Percentiles rank a stretch among this genome's conserved stretches.
Conservation (phyloP, 768 basidiomycete species). For the Mycena filopes region DNA sequence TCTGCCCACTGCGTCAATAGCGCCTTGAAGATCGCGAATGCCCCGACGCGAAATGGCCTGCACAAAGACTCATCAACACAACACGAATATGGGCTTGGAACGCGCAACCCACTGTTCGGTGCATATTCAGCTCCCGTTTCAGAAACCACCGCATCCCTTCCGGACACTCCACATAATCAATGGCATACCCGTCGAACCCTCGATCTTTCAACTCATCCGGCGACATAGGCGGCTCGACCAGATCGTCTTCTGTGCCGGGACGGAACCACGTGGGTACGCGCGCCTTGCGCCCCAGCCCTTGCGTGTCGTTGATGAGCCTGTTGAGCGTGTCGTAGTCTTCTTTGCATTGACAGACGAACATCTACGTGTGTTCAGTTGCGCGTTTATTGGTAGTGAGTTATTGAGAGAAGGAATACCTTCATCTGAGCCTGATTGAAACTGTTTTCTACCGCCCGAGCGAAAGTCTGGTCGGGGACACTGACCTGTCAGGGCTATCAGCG, state of each 20-base stretch:
- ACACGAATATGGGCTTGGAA: constrained; percentile 17
- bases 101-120: constrained; percentile 69
- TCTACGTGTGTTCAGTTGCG: constrained; percentile 55
- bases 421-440: constrained; percentile 70
- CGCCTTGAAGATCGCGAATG: constrained; percentile 56
- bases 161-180: constrained; percentile 84
- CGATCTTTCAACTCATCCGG: constrained; percentile 67
- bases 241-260: constrained; percentile 46
- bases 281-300: constrained; percentile 59
- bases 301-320: constrained; percentile 70
- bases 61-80: not conserved
- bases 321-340: constrained; percentile 85
- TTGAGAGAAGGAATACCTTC: constrained; percentile 58
- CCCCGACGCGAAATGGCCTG: constrained; percentile 73
- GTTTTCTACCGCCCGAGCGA: constrained; percentile 77
- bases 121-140: constrained; percentile 68
- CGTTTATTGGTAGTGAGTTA: not conserved
- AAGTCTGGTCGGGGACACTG: constrained; percentile 70
- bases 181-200: constrained; percentile 85
- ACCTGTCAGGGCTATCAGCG: too few species aligned
- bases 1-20: constrained; percentile 71
- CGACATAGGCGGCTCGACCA: constrained; percentile 65
- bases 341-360: constrained; percentile 84
- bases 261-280: constrained; percentile 79
- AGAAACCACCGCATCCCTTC: constrained; percentile 80